Conservation (phyloP, 176 grass and related monocot genomes). For the Avena insularis region DNA sequence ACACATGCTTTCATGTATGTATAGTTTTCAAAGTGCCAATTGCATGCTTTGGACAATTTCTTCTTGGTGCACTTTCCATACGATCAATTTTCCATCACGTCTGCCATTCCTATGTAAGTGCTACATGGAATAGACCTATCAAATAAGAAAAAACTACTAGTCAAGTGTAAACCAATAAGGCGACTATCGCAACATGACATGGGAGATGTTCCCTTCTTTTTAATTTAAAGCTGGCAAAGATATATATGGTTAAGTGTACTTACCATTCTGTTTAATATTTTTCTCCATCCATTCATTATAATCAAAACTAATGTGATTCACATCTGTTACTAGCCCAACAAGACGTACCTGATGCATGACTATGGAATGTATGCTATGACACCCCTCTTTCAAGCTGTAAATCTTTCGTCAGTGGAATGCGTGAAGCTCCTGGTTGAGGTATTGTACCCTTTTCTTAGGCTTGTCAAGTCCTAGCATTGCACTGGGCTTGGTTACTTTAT, state of each 20-base stretch:
- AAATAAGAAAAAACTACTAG: conserved; percentile 7
- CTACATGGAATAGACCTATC: not conserved
- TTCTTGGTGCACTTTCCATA: conserved; percentile 2
- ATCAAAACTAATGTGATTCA: conserved; percentile 33
- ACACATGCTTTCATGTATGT: not conserved
- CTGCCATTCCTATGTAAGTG: not conserved
- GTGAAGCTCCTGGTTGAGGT: conserved; percentile 47
- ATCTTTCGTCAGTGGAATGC: conserved; percentile 37
- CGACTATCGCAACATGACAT: not conserved
- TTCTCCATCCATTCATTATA: not conserved
- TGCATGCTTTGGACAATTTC: conserved; percentile 7
- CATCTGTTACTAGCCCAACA: conserved; percentile 40
- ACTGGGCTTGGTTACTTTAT: not conserved
- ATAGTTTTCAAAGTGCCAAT: conserved; percentile 8
- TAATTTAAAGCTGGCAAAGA: conserved; percentile 16
- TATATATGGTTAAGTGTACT: conserved; percentile 12
- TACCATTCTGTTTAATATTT: conserved; percentile 27
- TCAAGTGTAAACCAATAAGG: conserved; percentile 24
- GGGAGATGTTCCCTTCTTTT: conserved; percentile 9
- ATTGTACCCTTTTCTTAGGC: not conserved
- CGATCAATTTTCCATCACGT: not conserved
- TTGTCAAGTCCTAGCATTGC: conserved; percentile 27
- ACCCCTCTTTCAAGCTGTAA: conserved; percentile 44
- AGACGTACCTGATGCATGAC: not conserved
- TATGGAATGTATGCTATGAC: conserved; percentile 31